These are phyloP conservation scores for Huiozyma sinensis DNA, from an alignment of 805 yeast genomes.

Conservation along the genomic window DNA sequence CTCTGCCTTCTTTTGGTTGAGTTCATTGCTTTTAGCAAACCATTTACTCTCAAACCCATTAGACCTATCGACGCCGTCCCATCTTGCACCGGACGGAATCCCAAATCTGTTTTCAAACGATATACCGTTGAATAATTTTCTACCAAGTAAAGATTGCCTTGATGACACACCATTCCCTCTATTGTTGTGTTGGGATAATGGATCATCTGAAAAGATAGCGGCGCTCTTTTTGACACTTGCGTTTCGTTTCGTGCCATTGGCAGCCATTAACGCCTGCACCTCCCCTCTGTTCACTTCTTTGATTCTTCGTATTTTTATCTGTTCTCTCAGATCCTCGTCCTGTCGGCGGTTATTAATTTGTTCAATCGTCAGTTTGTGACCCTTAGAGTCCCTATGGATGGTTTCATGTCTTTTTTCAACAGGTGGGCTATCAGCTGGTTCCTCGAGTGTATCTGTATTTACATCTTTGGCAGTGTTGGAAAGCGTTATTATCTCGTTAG, in stretches of 20 bases:
- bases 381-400: conserved; percentile 51
- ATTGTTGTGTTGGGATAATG: conserved; percentile 34
- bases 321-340: conserved; percentile 20
- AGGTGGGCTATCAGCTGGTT: too few relatives aligned
- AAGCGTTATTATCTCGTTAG: conserved; percentile 14
- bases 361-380: conserved; percentile 36
- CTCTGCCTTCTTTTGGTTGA: conserved; percentile 23
- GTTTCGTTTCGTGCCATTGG: conserved; percentile 11
- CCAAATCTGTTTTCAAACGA: conserved; percentile 64
- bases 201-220: conserved; percentile 42
- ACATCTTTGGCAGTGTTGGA: conserved; percentile 1
- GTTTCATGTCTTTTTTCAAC: conserved; percentile 22
- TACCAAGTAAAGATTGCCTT: conserved; percentile 30
- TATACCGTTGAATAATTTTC: conserved; percentile 38
- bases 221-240: background rate
- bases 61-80: conserved; percentile 90
- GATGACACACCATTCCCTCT: conserved; percentile 4
- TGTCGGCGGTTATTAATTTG: conserved; percentile 13
- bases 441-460: too few relatives aligned
- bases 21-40: conserved; percentile 35
- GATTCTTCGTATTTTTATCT: conserved; percentile 24
- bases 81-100: conserved; percentile 66
- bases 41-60: conserved; percentile 73
- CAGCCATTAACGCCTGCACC: conserved; percentile 22
- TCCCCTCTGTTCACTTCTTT: conserved; percentile 30